A percentile compares a stretch with the other conserved stretches of the same genome.
phyloP scores from a whole-genome alignment of 768 basidiomycete species.

The Amanita muscaria region DNA sequence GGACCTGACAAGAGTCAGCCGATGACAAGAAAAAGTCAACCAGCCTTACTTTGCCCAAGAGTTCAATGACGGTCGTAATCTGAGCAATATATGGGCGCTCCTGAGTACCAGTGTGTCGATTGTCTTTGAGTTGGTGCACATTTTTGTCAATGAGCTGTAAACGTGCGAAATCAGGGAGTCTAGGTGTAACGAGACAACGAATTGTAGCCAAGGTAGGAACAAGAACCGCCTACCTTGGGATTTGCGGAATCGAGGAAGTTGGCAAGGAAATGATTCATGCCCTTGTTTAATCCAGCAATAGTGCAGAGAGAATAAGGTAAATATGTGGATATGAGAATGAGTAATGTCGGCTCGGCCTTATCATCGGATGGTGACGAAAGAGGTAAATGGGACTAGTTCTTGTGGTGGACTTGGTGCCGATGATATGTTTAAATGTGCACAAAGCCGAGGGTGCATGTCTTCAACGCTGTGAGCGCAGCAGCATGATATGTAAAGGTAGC shows the following conservation, averaged over 20 bases:
- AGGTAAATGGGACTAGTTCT: constrained; percentile 21
- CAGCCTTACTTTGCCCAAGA: not conserved
- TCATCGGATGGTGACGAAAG: constrained; percentile 31
- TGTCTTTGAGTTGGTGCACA: constrained; percentile 15
- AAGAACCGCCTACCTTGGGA: constrained; percentile 5
- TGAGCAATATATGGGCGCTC: constrained; percentile 7
- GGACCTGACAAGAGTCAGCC: not conserved
- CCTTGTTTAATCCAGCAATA: constrained; percentile 14
- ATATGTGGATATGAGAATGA: constrained; percentile 53
- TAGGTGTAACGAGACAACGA: constrained; percentile 43
- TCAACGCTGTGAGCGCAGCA: constrained; percentile 35
- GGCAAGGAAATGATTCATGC: constrained; percentile 13
- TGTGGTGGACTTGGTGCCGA: constrained; percentile 3
- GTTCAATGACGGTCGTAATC: constrained; percentile 2
- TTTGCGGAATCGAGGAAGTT: constrained; percentile 10
- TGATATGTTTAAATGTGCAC: constrained; percentile 20
- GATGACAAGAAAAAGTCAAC: not conserved
- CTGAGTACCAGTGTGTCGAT: not conserved
- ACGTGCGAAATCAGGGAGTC: constrained; percentile 52
- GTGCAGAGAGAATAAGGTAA: constrained; percentile 44
- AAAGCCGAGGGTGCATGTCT: constrained; percentile 38
- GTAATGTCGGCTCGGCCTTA: constrained; percentile 24
- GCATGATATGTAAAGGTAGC: constrained; percentile 39
- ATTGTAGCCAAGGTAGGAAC: constrained; percentile 8
- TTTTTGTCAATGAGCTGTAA: constrained; percentile 48